phyloP scores from a whole-genome alignment of 2,329 filamentous ascomycete species.

The Clonostachys rhizophaga region DNA sequence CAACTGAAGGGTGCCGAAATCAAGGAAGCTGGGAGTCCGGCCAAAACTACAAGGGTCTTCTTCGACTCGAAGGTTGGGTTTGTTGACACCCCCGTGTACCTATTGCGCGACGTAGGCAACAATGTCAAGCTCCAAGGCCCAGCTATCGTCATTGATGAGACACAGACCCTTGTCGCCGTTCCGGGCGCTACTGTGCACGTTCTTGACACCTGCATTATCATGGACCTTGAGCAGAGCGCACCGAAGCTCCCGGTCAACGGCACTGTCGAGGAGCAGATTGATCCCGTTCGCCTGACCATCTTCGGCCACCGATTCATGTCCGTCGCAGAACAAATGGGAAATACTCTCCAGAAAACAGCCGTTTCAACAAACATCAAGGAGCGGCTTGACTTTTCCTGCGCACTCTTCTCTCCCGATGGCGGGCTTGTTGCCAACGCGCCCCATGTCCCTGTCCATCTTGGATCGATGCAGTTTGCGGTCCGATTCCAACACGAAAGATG shows the following conservation, averaged over 20 bases:
- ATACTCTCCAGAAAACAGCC: conserved; percentile 47
- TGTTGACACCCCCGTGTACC: background rate
- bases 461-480: conserved; percentile 33
- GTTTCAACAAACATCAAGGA: conserved; percentile 48
- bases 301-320: conserved; percentile 55
- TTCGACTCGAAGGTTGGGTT: background rate
- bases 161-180: conserved; percentile 19
- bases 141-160: conserved; percentile 20
- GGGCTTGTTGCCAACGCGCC: conserved; percentile 32
- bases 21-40: background rate
- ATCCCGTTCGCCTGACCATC: conserved; percentile 47
- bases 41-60: background rate
- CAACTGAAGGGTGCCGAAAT: background rate
- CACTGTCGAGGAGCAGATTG: conserved; percentile 12
- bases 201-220: conserved; percentile 18
- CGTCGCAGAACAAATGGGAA: conserved; percentile 55
- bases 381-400: conserved; percentile 35
- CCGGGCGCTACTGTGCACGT: conserved; percentile 16
- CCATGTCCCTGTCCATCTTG: conserved; percentile 33
- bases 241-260: too few species aligned
- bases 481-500: conserved; percentile 26
- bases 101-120: background rate
- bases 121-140: conserved; percentile 17
- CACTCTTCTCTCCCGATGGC: conserved; percentile 33
- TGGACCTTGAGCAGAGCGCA: conserved; percentile 11